phyloP scores from a whole-genome alignment of 2,329 filamentous ascomycete genomes.

The Zarea fungicola region DNA sequence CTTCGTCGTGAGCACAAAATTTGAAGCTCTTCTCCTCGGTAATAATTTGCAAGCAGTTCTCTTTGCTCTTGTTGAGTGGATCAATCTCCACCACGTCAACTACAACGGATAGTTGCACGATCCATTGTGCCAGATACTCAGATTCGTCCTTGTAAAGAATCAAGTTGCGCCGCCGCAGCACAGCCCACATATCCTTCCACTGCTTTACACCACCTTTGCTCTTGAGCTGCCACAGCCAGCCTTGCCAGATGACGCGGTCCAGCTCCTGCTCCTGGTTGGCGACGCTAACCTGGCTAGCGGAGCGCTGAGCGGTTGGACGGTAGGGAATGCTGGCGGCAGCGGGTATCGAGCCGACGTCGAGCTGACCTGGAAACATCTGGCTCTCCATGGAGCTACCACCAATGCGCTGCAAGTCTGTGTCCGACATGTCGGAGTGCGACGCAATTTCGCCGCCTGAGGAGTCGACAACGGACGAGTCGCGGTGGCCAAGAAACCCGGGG shows the following conservation, averaged over 20 bases:
- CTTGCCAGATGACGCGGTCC: constrained; percentile 90
- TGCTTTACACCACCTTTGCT: constrained; percentile 78
- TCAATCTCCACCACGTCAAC: constrained; percentile 93
- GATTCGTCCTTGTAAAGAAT: constrained; percentile 89
- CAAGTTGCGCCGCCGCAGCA: constrained; percentile 77
- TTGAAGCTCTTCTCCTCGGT: constrained; percentile 82
- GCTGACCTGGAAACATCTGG: constrained; percentile 29
- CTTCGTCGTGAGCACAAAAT: constrained; percentile 75
- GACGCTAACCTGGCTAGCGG: constrained; percentile 59
- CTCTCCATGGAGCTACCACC: constrained; percentile 50
- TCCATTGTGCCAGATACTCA: constrained; percentile 82
- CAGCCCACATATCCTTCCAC: constrained; percentile 94
- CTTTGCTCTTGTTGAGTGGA: constrained; percentile 76
- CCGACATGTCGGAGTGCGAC: constrained; percentile 84
- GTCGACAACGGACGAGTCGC: constrained; percentile 57
- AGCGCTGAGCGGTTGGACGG: constrained; percentile 35
- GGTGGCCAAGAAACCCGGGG: constrained; percentile 28
- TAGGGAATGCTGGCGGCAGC: constrained; percentile 5
- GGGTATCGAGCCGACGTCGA: constrained; percentile 14
- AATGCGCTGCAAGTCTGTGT: constrained; percentile 49
- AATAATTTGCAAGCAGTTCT: constrained; percentile 86
- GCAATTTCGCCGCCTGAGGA: constrained; percentile 63
- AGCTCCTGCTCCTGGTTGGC: constrained; percentile 57
- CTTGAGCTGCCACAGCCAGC: constrained; percentile 79
- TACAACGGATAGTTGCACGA: constrained; percentile 72